Evolutionary conservation across 2,329 filamentous ascomycete species (phyloP).

Genomic region (Alternaria novae-zelandiae): DNA sequence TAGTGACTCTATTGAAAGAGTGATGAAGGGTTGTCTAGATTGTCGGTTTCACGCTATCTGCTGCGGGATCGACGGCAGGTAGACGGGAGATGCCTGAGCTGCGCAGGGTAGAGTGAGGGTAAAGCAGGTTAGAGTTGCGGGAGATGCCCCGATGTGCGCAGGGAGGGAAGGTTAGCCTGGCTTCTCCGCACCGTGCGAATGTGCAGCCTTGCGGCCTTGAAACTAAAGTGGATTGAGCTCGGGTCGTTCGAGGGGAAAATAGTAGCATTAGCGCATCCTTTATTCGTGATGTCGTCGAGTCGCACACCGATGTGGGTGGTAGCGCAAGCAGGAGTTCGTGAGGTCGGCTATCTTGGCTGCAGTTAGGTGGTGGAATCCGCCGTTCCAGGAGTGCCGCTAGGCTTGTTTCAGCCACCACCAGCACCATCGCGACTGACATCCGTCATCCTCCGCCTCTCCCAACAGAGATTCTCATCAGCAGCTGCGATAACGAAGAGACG

Average conservation of each 20-base stretch:
- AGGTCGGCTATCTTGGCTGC: background rate
- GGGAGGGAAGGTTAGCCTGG: background rate
- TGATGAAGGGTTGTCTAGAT: conserved; percentile 6
- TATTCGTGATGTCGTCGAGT: background rate
- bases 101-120: background rate
- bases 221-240: background rate
- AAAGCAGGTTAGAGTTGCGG: conserved; percentile 1
- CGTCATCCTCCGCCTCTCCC: background rate
- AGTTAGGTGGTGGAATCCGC: background rate
- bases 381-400: background rate
- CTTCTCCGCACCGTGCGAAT: background rate
- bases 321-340: background rate
- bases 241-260: background rate
- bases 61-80: conserved; percentile 2
- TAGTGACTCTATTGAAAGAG: background rate
- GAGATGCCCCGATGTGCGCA: background rate
- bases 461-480: background rate
- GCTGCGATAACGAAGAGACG: background rate
- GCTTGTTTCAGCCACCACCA: background rate
- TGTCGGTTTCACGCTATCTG: background rate
- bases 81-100: background rate
- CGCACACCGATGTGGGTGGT: background rate
- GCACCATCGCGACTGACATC: background rate
- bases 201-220: background rate
- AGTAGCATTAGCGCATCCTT: background rate